Evolutionary conservation across 768 basidiomycete genomes (phyloP), one percentile per base, ranked within the genome.

Genomic region (Lentinula sp.): DNA sequence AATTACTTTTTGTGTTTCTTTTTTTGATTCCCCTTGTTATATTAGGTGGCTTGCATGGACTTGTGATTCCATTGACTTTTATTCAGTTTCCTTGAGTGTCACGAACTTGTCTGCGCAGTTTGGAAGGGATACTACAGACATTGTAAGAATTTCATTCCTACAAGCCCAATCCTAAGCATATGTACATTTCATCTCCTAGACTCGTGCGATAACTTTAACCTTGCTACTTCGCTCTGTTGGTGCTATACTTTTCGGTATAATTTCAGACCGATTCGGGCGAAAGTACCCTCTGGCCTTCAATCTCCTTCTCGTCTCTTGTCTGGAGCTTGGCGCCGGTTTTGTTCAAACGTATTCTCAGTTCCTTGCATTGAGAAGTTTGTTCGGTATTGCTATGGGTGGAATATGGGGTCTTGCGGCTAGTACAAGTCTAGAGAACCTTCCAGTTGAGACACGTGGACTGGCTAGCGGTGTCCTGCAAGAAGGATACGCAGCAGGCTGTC

Each of bases 391-490:
- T 15, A 84, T 85, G 83, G 82, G 83, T 11, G 84, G 84, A 1
- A 75, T 88, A 52, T 88, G 86, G 84, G 85, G 86, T 5, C 73
- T 85, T 42, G 73, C 84, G 0, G 71, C 83, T 10, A 73, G 84
- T 0, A 85, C 82, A 1, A 80, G 81, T 1, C 79, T 88, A 37
- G 87, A 88, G 66, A 86, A 83, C 67, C 76, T 87, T 10, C 86
- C 86, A 1, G 78, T 82, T 43, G 80, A 83, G 63, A 75, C 81
- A 3, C 81, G 88, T 66, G 88, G 88, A 42, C 70, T 88, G 3
- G 78, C 79, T n/a, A 82, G 79, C 8, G 88, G 88, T 31, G 69
- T 88, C 50, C 68, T 89, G n/a, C 87, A 89, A 65, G 77, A 87
- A 65, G 87, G 86, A n/a, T 88, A 87, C 66, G 82, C 84, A 1